Evolutionary conservation across 176 grass and related monocot species (phyloP), one percentile per base, ranked within the genome.

Genomic region (Echinochloa phyllopogon): DNA sequence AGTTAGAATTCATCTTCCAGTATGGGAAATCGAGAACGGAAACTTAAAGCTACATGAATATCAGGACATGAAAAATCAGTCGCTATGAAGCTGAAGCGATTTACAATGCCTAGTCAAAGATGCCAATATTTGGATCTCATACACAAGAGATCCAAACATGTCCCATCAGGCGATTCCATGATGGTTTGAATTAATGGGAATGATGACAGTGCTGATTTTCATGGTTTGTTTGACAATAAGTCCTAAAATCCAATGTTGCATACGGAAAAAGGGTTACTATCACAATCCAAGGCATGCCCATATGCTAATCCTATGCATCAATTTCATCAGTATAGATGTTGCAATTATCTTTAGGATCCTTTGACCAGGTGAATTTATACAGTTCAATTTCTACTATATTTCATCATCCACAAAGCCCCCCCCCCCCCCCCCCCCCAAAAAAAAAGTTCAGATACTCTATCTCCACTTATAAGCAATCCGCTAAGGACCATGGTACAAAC

Each of bases 211-310:
- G 43, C 14, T 62, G 2, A 13, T 62, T 65, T 24, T 42, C 43
- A 68, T 75, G 5, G 13, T 67, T 65, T 3, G 10, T 78, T 78
- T 29, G 10, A 63, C 23, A 53, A 51, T 44, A 70, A 52, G 23
- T 72, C 53, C 45, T 53, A 70, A 65, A 76, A 71, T 10, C 23
- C 38, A 77, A 38, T 43, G 20, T 6, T 74, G 18, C 53, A 62
- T 77, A 77, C 12, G 8, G 21, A 84, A 75, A 70, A 9, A 89
- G 61, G 60, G 43, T 33, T 62, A 44, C 4, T n/a, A 15, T 69
- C 42, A 50, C 43, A 24, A 23, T 33, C n/a, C 57, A 58, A 20
- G 21, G 6, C 50, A 60, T 51, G 53, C 16, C 7, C 6, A 13
- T 6, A 2, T 27, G 12, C 70, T 24, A 25, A 53, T 10, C 20